Base-by-base conservation (phyloP, 2,329 filamentous ascomycete genomes). In the Clarireedia paspali region DNA sequence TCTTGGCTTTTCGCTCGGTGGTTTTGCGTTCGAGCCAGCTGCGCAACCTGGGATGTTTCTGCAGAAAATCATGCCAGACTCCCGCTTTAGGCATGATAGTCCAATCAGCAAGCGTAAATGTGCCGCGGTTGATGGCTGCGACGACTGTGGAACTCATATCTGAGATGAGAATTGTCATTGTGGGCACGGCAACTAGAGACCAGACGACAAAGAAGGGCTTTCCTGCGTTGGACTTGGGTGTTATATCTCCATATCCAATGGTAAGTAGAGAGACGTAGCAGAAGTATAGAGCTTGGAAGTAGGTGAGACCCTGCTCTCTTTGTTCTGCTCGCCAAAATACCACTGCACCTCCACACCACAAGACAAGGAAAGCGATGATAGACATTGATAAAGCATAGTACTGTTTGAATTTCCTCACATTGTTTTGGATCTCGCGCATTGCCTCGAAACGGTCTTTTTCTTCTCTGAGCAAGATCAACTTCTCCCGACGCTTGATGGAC, bases 161-260 rank as follows among this genome's bases (percentile, higher is more conserved):
- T 6, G 77, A 78, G 54, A 86, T 76, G 0, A 89, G 73, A 36
- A 87, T 83, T 0, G 85, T 88, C 79, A 88, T 86, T 2, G 82
- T 85, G 0, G 85, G 85, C 1, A 88, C 78, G 3, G 85, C 84
- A 40, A 88, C 74, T 3, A 88, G 70, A 26, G 78, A 83, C 85
- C 85, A 89, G 24, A 88, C 75, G 5, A 89, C 78, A 65, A 89
- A 89, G 66, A 88, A 86, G 0, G 83, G 81, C 47, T 85, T 79
- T 4, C 83, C 84, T 0, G 82, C 76, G 63, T 87, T 87, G 6
- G 77, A 81, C 58, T 78, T 77, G 0, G 85, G 85, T 7, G 78
- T 76, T 20, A 85, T 72, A 62, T 88, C 85, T 6, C 85, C 85
- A 61, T 88, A 88, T 1, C 85, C 85, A 46, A 88, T 84, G 0